Evolutionary conservation across 768 basidiomycete species (phyloP).

Genomic region (Panaeolus papilionaceus): DNA sequence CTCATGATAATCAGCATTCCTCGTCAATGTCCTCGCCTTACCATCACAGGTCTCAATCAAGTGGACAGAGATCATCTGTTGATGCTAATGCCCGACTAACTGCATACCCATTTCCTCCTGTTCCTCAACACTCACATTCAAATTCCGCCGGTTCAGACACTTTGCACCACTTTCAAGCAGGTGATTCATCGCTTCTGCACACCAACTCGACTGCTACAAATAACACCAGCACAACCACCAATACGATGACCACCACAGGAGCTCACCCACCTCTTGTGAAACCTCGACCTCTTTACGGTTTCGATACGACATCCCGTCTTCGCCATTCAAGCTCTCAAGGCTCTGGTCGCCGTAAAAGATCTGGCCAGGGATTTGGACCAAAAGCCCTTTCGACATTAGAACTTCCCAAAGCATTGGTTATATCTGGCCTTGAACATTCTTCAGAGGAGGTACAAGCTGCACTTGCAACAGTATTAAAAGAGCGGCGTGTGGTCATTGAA

Average conservation of each 20-base stretch:
- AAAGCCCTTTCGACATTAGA: conserved; percentile 25
- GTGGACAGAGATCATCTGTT: neutral
- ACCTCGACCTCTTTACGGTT: conserved; percentile 38
- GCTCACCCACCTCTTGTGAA: conserved; percentile 35
- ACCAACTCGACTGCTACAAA: conserved; percentile 36
- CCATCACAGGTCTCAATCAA: conserved; percentile 1
- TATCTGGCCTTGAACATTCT: conserved; percentile 75
- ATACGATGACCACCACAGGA: neutral
- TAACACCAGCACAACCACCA: conserved; percentile 20
- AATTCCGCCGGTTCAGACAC: neutral
- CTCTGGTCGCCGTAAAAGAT: conserved; percentile 12
- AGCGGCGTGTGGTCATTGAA: conserved; percentile 57
- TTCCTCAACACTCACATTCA: neutral
- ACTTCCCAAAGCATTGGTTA: conserved; percentile 66
- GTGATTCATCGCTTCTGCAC: conserved; percentile 25
- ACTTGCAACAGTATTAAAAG: conserved; percentile 56
- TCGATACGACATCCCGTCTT: conserved; percentile 13
- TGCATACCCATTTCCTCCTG: conserved; percentile 3
- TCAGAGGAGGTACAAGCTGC: conserved; percentile 60
- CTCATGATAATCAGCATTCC: neutral
- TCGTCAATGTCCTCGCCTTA: neutral
- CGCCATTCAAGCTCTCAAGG: conserved; percentile 15
- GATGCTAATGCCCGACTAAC: conserved; percentile 9
- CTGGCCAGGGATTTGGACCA: conserved; percentile 24
- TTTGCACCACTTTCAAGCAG: neutral